Base-by-base conservation (phyloP, 1,284 basidiomycete species). In the Chiua sp. region DNA sequence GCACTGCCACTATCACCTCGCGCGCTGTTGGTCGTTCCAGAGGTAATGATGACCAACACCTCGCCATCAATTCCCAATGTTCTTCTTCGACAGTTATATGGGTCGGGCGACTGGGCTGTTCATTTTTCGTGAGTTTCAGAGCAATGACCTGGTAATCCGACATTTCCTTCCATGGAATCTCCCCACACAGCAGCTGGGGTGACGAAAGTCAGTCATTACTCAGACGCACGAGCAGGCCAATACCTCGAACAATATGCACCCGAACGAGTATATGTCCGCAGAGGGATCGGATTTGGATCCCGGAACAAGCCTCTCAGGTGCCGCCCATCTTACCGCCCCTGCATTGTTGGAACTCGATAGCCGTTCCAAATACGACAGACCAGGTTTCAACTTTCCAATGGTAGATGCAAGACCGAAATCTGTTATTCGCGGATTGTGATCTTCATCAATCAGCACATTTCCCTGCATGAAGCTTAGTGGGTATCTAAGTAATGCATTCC, bases 161-260 rank as follows among this genome's bases (percentile, higher is more conserved):
- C 51, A 30, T 7, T 64, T 62, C 4, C 63, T 61, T 1, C 26
- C 66, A 39, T 39, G 37, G 37, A 39, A 39, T 20, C 16, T 39
- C 37, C 20, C 37, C 37, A 39, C 8, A 39, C 2, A 66, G 11
- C 7, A 56, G 47, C 64, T 64, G 13, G 3, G 2, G 5, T 15
- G 12, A 30, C 44, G 35, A 39, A 1, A 23, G 37, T 55, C 20
- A 61, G 32, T 20, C 8, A 20, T 28, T 12, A 6, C 18, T 7
- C 16, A 13, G 52, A 16, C 11, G 47, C 10, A 5, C 22, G 3
- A 30, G 8, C 6, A 18, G 15, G 8, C 7, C 37, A 39, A 23
- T 47, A 63, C 62, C 53, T 64, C 62, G 3, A 64, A 56, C 47
- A 61, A 60, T 11, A 64, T 7, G 13, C 62, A 63, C 0, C 62